These are phyloP conservation scores for Podaxis sp. DNA, from an alignment of 768 basidiomycete species.

Conservation along the genomic window DNA sequence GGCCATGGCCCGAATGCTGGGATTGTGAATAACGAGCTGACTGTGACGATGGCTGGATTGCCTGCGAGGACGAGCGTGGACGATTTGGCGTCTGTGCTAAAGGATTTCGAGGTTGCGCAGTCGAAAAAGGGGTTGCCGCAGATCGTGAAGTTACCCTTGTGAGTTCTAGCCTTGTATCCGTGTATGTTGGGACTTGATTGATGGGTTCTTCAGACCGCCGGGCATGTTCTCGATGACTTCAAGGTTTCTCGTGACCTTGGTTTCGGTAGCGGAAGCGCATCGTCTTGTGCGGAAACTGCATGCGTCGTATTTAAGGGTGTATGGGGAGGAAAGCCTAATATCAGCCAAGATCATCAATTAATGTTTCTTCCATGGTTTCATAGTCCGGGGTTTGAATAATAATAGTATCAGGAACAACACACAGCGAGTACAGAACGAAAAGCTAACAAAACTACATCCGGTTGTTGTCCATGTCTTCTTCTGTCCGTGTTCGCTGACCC, in stretches of 20 bases:
- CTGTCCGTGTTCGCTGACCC: conserved; percentile 60
- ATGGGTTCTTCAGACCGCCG: conserved; percentile 27
- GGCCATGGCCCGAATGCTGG: conserved; percentile 55
- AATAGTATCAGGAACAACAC: conserved; percentile 26
- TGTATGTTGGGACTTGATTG: neutral
- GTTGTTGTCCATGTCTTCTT: conserved; percentile 65
- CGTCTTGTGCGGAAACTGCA: conserved; percentile 63
- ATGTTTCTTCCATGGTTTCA: conserved; percentile 11
- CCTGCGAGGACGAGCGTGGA: conserved; percentile 43
- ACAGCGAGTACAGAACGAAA: conserved; percentile 16
- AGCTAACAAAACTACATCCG: conserved; percentile 51
- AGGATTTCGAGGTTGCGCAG: conserved; percentile 41
- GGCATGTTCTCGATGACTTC: conserved; percentile 43
- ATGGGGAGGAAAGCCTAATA: conserved; percentile 21
- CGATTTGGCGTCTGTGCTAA: conserved; percentile 38
- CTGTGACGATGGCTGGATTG: conserved; percentile 61
- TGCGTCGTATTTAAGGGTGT: conserved; percentile 42
- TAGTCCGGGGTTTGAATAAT: conserved; percentile 16
- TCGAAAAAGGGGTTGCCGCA: conserved; percentile 37
- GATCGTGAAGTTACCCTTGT: conserved; percentile 51
- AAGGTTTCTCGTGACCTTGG: conserved; percentile 54
- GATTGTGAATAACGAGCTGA: conserved; percentile 43
- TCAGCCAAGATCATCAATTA: conserved; percentile 38
- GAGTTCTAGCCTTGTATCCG: conserved; percentile 23
- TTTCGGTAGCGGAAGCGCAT: conserved; percentile 64